Conservation (phyloP, 176 grass and related monocot species). For the Pharus latifolius region DNA sequence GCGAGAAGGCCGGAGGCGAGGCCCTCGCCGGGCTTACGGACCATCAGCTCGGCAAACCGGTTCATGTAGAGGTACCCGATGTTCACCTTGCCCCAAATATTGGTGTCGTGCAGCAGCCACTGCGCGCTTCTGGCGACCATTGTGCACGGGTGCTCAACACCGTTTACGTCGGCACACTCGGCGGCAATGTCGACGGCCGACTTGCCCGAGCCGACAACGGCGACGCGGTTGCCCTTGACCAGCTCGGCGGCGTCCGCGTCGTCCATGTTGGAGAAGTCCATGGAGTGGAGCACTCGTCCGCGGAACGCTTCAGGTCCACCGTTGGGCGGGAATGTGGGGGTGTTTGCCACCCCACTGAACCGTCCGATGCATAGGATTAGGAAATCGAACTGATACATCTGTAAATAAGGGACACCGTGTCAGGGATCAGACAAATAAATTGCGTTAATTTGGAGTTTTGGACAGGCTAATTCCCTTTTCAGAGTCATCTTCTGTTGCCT, state of each 20-base stretch:
- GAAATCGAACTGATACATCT: slow-evolving; percentile 58
- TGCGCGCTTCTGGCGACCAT: slow-evolving; percentile 29
- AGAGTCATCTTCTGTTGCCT: too few species aligned
- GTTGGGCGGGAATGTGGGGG: slow-evolving; percentile 34
- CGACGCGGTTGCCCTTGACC: slow-evolving; percentile 38
- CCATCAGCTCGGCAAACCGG: slow-evolving; percentile 54
- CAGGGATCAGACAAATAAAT: too few species aligned
- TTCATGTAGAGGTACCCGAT: slow-evolving; percentile 35
- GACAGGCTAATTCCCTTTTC: too few species aligned
- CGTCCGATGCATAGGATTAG: slow-evolving; percentile 67
- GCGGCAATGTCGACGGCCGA: slow-evolving; percentile 28
- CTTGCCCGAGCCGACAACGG: slow-evolving; percentile 33
- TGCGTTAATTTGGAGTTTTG: too few species aligned
- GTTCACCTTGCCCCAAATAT: slow-evolving; percentile 19
- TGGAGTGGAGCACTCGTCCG: slow-evolving; percentile 51
- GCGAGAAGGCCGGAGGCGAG: slow-evolving; percentile 17
- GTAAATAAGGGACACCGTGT: too few species aligned
- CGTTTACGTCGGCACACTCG: slow-evolving; percentile 38
- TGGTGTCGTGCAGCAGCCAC: slow-evolving; percentile 28
- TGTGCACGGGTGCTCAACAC: slow-evolving; percentile 37
- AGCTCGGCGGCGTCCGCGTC: slow-evolving; percentile 20
- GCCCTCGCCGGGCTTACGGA: slow-evolving; percentile 46
- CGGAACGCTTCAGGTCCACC: slow-evolving; percentile 46
- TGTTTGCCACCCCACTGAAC: slow-evolving; percentile 66
- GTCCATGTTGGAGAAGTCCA: slow-evolving; percentile 41